Conservation (phyloP, 2,329 filamentous ascomycete species). For the Proliferodiscus dingleyae region DNA sequence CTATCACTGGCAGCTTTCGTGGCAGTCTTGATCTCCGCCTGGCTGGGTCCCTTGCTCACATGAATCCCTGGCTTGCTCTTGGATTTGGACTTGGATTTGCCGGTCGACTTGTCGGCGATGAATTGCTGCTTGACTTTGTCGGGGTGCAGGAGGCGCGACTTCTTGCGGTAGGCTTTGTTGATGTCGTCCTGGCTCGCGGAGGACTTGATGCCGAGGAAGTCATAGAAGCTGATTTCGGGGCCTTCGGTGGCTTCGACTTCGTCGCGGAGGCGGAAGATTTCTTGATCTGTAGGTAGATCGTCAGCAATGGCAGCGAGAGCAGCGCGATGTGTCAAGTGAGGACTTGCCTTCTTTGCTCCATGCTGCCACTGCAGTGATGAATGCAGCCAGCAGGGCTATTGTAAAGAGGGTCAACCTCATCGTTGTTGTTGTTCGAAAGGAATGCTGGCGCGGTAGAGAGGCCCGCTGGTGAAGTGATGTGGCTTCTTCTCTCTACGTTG, state of each 20-base stretch:
- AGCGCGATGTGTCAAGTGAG: neutral
- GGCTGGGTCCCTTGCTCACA: constrained; percentile 65
- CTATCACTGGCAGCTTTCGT: constrained; percentile 77
- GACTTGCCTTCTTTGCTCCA: constrained; percentile 36
- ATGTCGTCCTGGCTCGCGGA: constrained; percentile 80
- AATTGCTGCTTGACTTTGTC: constrained; percentile 92
- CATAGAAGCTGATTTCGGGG: constrained; percentile 81
- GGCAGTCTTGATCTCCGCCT: constrained; percentile 71
- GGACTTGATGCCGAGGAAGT: constrained; percentile 74
- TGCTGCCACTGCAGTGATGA: constrained; percentile 28
- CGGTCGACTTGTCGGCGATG: constrained; percentile 57
- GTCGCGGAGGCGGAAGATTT: constrained; percentile 94
- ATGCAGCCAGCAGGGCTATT: constrained; percentile 27
- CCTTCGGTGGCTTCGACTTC: constrained; percentile 77
- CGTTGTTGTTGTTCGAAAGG: constrained; percentile 18
- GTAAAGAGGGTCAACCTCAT: constrained; percentile 31
- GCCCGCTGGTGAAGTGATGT: constrained; percentile 19
- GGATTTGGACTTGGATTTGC: constrained; percentile 45
- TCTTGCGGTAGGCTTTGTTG: constrained; percentile 90
- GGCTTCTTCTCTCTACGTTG: too few species aligned
- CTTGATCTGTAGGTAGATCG: constrained; percentile 63
- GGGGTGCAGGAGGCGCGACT: constrained; percentile 76
- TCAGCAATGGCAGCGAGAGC: constrained; percentile 10
- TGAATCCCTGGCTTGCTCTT: constrained; percentile 58
- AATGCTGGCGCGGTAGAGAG: constrained; percentile 5